Percentiles rank a stretch among this genome's conserved stretches.
Evolutionary conservation across 768 basidiomycete genomes (phyloP).

Genomic region (Lentinula aciculospora): DNA sequence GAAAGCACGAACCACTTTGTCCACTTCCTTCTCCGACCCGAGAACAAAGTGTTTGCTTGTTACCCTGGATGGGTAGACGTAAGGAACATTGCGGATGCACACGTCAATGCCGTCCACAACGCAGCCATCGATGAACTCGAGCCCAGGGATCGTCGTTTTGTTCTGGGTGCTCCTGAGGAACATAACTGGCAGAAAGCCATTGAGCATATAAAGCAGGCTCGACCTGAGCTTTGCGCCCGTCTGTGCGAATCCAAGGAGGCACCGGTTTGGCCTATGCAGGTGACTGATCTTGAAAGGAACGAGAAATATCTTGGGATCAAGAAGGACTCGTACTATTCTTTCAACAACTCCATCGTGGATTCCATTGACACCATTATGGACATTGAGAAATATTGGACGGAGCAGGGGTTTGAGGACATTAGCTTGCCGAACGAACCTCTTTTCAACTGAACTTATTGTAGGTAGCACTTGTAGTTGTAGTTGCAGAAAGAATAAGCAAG

Average conservation of each 20-base stretch:
- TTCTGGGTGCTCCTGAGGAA: constrained; percentile 4
- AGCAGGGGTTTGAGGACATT: not conserved
- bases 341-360: constrained; percentile 2
- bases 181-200: constrained; percentile 5
- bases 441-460: not conserved
- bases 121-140: not conserved
- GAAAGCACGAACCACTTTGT: constrained; percentile 5
- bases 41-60: not conserved
- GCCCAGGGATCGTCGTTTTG: constrained; percentile 1
- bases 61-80: constrained; percentile 4
- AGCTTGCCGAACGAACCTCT: constrained; percentile 2
- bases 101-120: constrained; percentile 1
- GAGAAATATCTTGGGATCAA: constrained; percentile 6
- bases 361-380: constrained; percentile 1
- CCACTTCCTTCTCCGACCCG: constrained; percentile 3
- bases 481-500: too few relatives aligned
- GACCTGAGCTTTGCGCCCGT: constrained; percentile 6
- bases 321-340: constrained; percentile 1
- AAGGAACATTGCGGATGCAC: constrained; percentile 5
- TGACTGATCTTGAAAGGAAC: not conserved
- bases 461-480: too few relatives aligned
- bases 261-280: not conserved
- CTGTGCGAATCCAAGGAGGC: not conserved
- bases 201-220: not conserved
- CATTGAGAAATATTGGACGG: constrained; percentile 4